Conservation (phyloP, 768 basidiomycete genomes). For the Ramaria sp. region DNA sequence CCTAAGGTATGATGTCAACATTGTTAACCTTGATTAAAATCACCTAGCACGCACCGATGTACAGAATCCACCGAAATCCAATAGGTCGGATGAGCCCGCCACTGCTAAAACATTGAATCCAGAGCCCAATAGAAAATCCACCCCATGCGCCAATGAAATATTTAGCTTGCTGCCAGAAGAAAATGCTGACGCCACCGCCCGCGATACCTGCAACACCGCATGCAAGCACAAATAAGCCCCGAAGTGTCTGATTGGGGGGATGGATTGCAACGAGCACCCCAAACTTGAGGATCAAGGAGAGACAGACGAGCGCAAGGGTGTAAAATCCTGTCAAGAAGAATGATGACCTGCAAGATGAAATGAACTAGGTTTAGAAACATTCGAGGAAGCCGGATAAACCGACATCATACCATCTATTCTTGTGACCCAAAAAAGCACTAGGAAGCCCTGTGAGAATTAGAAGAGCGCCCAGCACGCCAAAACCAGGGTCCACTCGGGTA, state of each 20-base stretch:
- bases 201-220: constrained; percentile 70
- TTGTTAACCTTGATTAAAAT: not conserved
- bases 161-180: constrained; percentile 85
- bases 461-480: constrained; percentile 79
- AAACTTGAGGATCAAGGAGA: constrained; percentile 80
- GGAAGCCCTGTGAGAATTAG: constrained; percentile 86
- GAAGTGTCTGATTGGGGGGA: constrained; percentile 65
- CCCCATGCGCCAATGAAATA: constrained; percentile 63
- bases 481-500: constrained; percentile 76
- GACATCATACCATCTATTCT: constrained; percentile 78
- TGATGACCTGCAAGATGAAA: constrained; percentile 53
- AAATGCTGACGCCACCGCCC: constrained; percentile 78
- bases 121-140: constrained; percentile 79
- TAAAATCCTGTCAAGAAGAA: constrained; percentile 93
- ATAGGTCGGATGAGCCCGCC: constrained; percentile 73
- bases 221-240: constrained; percentile 86
- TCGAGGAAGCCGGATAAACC: constrained; percentile 9
- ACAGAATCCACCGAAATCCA: constrained; percentile 82
- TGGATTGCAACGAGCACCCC: constrained; percentile 80
- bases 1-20: constrained; percentile 30
- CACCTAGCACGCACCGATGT: constrained; percentile 49
- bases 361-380: constrained; percentile 9
- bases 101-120: constrained; percentile 75
- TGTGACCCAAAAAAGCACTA: constrained; percentile 86
- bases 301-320: constrained; percentile 72